These are phyloP conservation scores for Cicer judaicum DNA, from an alignment of 306 rosid species.

Conservation along the genomic window DNA sequence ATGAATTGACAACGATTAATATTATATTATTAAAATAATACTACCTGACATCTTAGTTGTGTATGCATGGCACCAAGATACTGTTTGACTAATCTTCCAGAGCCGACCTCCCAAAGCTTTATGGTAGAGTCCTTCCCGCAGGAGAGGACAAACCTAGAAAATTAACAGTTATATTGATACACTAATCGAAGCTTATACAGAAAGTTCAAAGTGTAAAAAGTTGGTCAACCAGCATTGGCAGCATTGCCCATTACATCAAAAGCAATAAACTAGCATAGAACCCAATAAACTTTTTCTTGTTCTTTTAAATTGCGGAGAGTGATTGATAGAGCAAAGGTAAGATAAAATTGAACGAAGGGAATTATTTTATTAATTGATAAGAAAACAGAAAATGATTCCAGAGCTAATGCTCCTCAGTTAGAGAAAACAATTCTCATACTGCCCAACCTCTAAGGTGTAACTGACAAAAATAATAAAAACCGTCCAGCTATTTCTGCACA, in stretches of 20 bases:
- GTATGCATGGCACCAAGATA: constrained; percentile 81
- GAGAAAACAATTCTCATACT: too few relatives aligned
- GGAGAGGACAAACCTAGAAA: constrained; percentile 81
- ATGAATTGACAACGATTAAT: constrained; percentile 22
- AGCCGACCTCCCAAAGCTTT: constrained; percentile 90
- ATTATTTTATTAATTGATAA: too few relatives aligned
- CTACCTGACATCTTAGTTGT: constrained; percentile 81
- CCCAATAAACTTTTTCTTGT: not conserved
- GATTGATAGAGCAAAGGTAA: too few relatives aligned
- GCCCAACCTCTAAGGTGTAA: too few relatives aligned
- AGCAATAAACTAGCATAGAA: constrained; percentile 11
- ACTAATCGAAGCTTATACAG: constrained; percentile 4
- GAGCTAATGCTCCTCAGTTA: too few relatives aligned
- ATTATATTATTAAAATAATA: not conserved
- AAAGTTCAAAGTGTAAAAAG: constrained; percentile 34
- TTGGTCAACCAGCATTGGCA: constrained; percentile 8
- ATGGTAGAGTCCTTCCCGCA: constrained; percentile 90
- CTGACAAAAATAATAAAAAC: too few relatives aligned
- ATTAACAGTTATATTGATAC: constrained; percentile 38
- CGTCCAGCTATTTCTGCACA: too few relatives aligned
- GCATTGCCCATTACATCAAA: constrained; percentile 20
- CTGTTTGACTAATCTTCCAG: constrained; percentile 86
- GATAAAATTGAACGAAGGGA: too few relatives aligned
- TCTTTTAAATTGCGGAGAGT: not conserved
- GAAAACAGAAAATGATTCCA: too few relatives aligned